Percentiles rank a stretch among this genome's conserved stretches.
Conservation (phyloP, 148 eudicot genomes). For the Vaccinium macrocarpon region DNA sequence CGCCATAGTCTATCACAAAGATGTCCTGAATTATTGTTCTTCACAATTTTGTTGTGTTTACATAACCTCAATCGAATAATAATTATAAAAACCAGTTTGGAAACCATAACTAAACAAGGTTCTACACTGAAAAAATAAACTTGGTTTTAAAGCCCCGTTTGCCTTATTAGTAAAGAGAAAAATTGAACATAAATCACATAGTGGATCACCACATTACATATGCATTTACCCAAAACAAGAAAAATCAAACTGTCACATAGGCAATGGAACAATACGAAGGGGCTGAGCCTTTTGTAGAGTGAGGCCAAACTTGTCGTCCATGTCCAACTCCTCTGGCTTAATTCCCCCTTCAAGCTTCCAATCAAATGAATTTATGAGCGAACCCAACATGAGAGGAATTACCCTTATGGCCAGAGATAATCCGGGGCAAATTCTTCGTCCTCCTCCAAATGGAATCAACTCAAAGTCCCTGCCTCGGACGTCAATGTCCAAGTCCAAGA, state of each 20-base stretch:
- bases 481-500: constrained; percentile 12
- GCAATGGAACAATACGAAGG: neutral
- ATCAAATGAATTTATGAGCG: constrained; percentile 15
- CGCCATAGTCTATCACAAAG: no score
- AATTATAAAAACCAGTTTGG: no score
- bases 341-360: constrained; percentile 2
- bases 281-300: neutral
- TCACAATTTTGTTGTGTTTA: no score
- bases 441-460: constrained; percentile 17
- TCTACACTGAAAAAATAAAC: neutral
- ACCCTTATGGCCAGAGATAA: constrained; percentile 6
- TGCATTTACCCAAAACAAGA: neutral
- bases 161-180: neutral
- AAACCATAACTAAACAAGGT: no score
- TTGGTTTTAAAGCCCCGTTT: neutral
- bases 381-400: constrained; percentile 12
- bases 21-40: no score
- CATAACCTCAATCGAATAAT: no score
- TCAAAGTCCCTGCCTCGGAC: constrained; percentile 16
- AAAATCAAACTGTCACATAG: neutral
- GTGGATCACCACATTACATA: neutral
- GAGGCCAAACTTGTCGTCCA: neutral
- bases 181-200: neutral
- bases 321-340: neutral
- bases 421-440: constrained; percentile 17